Conservation (phyloP, 202 grass and related monocot species). For the Elaeis oleifera region DNA sequence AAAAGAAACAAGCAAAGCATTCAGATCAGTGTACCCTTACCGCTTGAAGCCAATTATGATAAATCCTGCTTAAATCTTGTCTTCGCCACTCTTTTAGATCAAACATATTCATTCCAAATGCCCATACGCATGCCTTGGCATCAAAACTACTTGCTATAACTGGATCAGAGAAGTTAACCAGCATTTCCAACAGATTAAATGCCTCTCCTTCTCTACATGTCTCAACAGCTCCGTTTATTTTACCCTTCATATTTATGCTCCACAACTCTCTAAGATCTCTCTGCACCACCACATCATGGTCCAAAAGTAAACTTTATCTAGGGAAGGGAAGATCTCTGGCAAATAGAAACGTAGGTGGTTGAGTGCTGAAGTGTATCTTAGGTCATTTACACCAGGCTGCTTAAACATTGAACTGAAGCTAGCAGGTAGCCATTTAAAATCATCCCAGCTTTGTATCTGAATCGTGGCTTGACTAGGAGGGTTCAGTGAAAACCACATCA, state of each 20-base stretch:
- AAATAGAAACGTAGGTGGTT: slow-evolving; percentile 90
- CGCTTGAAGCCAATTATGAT: slow-evolving; percentile 6
- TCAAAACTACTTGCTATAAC: slow-evolving; percentile 39
- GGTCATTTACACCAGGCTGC: slow-evolving; percentile 41
- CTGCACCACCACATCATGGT: slow-evolving; percentile 81
- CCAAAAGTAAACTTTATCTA: slow-evolving; percentile 82
- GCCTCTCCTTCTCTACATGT: slow-evolving; percentile 34
- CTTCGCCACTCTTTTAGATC: slow-evolving; percentile 64
- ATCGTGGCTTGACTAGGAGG: slow-evolving; percentile 49
- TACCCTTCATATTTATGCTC: slow-evolving; percentile 50
- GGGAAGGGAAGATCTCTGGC: slow-evolving; percentile 67
- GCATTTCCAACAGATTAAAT: slow-evolving; percentile 38
- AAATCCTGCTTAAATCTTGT: slow-evolving; percentile 4
- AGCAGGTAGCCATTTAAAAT: slow-evolving; percentile 46
- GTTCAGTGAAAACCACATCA: slow-evolving; percentile 76
- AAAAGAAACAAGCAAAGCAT: neutral
- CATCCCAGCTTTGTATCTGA: slow-evolving; percentile 43
- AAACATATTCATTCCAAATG: slow-evolving; percentile 82
- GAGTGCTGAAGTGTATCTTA: slow-evolving; percentile 62
- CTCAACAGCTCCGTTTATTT: slow-evolving; percentile 58
- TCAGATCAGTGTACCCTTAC: neutral
- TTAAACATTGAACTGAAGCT: slow-evolving; percentile 62
- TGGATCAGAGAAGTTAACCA: slow-evolving; percentile 67
- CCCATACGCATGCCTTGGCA: slow-evolving; percentile 49
- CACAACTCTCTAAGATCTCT: slow-evolving; percentile 56